Evolutionary conservation across 192 early-diverging fungal species (phyloP).

Genomic region (Chytriomyces sp.): DNA sequence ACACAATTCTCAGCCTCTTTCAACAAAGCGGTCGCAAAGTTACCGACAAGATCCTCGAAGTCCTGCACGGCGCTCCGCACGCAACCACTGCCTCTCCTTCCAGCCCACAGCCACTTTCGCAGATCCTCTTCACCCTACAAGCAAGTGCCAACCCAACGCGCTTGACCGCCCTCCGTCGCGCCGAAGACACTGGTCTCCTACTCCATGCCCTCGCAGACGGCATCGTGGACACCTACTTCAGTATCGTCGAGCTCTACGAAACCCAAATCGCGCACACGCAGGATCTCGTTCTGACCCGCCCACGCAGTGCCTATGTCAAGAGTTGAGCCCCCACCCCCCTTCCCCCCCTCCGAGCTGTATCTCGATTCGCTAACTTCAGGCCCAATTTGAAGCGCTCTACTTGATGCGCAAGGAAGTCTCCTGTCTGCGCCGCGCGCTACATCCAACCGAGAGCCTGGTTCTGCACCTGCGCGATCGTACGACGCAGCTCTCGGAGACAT

Average conservation of each 20-base stretch:
- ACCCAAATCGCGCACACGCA: neutral
- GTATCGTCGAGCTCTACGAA: slow-evolving; percentile 15
- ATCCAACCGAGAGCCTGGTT: slow-evolving; percentile 49
- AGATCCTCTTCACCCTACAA: neutral
- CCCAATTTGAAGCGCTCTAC: slow-evolving; percentile 46
- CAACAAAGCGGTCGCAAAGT: neutral
- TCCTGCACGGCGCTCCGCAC: neutral
- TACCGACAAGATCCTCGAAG: neutral
- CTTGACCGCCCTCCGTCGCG: neutral
- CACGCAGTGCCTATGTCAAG: slow-evolving; percentile 12
- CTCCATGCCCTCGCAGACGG: slow-evolving; percentile 25
- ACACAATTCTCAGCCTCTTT: slow-evolving; percentile 4
- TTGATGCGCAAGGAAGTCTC: slow-evolving; percentile 50
- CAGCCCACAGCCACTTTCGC: neutral
- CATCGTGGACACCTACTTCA: slow-evolving; percentile 22
- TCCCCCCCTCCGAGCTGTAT: too few relatives aligned
- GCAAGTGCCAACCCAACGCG: neutral
- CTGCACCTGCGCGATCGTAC: slow-evolving; percentile 30
- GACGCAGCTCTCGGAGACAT: slow-evolving; percentile 23
- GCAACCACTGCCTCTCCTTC: neutral
- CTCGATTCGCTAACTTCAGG: too few relatives aligned
- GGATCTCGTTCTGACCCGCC: neutral
- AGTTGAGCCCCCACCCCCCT: too few relatives aligned
- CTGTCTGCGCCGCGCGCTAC: slow-evolving; percentile 45
- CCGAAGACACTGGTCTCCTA: neutral